phyloP scores from a whole-genome alignment of 2,329 filamentous ascomycete species.

The Aspergillus uvarum region DNA sequence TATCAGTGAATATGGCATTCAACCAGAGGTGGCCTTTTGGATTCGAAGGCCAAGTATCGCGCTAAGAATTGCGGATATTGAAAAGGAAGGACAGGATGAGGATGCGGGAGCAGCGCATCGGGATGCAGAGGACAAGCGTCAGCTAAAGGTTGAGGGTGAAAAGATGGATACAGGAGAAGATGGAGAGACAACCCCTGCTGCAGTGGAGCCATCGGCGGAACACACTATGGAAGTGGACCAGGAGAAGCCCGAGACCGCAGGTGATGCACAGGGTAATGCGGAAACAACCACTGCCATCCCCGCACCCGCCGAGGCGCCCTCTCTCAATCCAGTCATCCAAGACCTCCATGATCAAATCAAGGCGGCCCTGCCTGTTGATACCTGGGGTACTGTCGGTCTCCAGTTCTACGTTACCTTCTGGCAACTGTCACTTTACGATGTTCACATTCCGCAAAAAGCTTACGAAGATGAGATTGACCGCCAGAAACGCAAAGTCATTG shows the following conservation, averaged over 20 bases:
- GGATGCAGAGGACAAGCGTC: conserved; percentile 24
- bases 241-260: conserved; percentile 21
- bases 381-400: conserved; percentile 70
- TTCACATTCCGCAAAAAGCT: conserved; percentile 71
- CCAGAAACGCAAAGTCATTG: conserved; percentile 65
- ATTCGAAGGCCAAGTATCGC: conserved; percentile 74
- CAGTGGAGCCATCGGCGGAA: conserved; percentile 23
- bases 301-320: conserved; percentile 42
- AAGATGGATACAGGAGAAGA: conserved; percentile 38
- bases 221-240: conserved; percentile 38
- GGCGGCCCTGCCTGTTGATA: conserved; percentile 58
- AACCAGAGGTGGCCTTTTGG: conserved; percentile 78
- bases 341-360: conserved; percentile 70
- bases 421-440: conserved; percentile 80
- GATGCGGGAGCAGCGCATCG: conserved; percentile 20
- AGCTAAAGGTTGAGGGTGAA: conserved; percentile 17
- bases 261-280: conserved; percentile 14
- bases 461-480: conserved; percentile 75
- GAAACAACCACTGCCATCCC: conserved; percentile 27
- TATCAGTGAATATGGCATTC: conserved; percentile 75
- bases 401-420: conserved; percentile 91
- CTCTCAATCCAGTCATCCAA: conserved; percentile 69
- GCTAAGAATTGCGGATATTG: conserved; percentile 56
- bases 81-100: conserved; percentile 34
- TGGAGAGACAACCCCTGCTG: conserved; percentile 18